A percentile compares a stretch with the other conserved stretches of the same genome.
Evolutionary conservation across 1,284 basidiomycete species (phyloP).

Genomic region (Laetiporus sulphureus): DNA sequence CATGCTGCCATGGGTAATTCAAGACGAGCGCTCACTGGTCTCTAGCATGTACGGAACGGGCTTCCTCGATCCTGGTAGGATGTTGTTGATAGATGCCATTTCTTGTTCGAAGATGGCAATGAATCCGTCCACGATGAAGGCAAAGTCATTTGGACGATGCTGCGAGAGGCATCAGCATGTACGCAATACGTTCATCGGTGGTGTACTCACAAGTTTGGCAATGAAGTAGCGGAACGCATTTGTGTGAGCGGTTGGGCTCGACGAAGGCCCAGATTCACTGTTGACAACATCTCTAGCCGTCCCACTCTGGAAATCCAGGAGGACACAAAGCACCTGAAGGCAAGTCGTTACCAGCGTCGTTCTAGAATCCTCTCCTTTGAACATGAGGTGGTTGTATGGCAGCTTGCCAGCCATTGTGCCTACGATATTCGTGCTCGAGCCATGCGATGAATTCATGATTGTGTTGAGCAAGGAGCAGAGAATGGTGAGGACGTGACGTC

Average conservation of each 20-base stretch:
- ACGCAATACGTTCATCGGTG: neutral
- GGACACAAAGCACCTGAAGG: conserved; percentile 68
- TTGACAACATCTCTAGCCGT: conserved; percentile 45
- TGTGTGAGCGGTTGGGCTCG: conserved; percentile 57
- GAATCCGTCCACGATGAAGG: conserved; percentile 75
- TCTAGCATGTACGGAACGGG: conserved; percentile 78
- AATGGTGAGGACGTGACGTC: conserved; percentile 79
- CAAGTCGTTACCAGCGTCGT: conserved; percentile 64
- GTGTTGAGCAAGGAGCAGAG: conserved; percentile 91
- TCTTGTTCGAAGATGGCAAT: conserved; percentile 68
- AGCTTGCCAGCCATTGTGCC: conserved; percentile 61
- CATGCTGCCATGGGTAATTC: conserved; percentile 4
- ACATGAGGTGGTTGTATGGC: conserved; percentile 87
- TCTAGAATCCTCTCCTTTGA: conserved; percentile 77
- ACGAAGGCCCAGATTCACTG: conserved; percentile 25
- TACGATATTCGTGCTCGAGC: conserved; percentile 41
- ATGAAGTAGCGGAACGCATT: conserved; percentile 90
- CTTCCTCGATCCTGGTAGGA: conserved; percentile 78
- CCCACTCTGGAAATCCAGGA: conserved; percentile 80
- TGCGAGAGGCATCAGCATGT: conserved; percentile 23
- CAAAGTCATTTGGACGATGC: conserved; percentile 86
- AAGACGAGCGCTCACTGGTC: conserved; percentile 47
- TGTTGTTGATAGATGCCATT: conserved; percentile 63
- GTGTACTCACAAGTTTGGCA: conserved; percentile 69
- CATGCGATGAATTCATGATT: conserved; percentile 61